Evolutionary conservation across 371 early-diverging fungal genomes (phyloP).

Genomic region (Batkoa obscura): DNA sequence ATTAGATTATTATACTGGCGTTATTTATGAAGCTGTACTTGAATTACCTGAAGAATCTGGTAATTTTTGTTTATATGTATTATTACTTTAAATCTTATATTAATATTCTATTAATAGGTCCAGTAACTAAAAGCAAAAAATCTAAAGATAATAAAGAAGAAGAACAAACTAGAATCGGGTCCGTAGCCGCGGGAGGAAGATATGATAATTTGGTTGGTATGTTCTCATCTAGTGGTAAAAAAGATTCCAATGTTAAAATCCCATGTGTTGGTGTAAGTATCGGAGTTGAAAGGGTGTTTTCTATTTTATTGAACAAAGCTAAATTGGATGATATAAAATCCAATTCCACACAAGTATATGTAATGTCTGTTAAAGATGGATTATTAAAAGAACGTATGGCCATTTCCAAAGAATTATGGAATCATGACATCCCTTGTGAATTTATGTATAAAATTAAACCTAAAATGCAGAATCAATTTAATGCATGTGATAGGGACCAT

Average conservation of each 20-base stretch:
- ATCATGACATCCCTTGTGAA: conserved; percentile 66
- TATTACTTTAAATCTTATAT: background rate
- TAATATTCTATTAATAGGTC: background rate
- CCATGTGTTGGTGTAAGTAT: conserved; percentile 97
- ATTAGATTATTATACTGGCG: conserved; percentile 98
- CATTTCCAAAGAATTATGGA: conserved; percentile 74
- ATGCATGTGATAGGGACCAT: conserved; percentile 57
- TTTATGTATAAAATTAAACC: conserved; percentile 86
- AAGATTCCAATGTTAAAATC: conserved; percentile 45
- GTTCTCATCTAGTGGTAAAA: conserved; percentile 50
- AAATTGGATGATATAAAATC: conserved; percentile 44
- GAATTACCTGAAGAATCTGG: conserved; percentile 35
- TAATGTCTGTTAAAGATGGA: conserved; percentile 73
- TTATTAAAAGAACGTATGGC: conserved; percentile 82
- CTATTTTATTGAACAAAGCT: conserved; percentile 52
- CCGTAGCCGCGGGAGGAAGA: conserved; percentile 97
- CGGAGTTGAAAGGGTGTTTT: conserved; percentile 95
- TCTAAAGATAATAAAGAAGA: conserved; percentile 38
- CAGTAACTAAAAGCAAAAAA: conserved; percentile 10
- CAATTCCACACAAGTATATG: conserved; percentile 72
- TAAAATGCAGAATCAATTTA: conserved; percentile 63
- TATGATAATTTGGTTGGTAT: conserved; percentile 97
- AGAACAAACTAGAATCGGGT: conserved; percentile 81
- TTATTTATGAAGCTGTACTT: conserved; percentile 95
- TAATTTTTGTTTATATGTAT: conserved; percentile 10